phyloP scores from a whole-genome alignment of 805 yeast genomes.

The Metschnikowia kofuensis region DNA sequence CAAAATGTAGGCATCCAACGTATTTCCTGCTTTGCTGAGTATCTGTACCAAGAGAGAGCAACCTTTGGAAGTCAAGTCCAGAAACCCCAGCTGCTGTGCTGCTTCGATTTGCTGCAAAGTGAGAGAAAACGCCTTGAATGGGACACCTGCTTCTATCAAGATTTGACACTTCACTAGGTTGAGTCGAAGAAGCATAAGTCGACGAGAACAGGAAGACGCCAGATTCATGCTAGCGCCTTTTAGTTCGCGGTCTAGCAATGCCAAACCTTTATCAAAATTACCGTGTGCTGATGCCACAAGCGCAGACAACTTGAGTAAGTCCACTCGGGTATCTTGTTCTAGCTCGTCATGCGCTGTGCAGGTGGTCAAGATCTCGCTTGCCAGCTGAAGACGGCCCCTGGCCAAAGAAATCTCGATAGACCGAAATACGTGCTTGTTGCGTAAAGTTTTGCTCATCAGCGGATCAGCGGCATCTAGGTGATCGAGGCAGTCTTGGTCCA shows the following conservation, averaged over 20 bases:
- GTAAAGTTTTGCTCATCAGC: conserved; percentile 41
- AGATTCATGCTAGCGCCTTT: neutral
- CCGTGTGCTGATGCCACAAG: conserved; percentile 13
- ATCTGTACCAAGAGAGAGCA: conserved; percentile 44
- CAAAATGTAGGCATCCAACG: conserved; percentile 43
- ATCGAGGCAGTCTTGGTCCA: neutral
- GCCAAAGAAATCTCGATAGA: conserved; percentile 34
- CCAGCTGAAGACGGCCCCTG: conserved; percentile 35
- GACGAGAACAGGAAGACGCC: neutral
- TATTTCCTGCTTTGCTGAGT: conserved; percentile 39
- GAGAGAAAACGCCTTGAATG: conserved; percentile 49
- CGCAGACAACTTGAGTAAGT: conserved; percentile 7
- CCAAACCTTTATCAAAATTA: conserved; percentile 1
- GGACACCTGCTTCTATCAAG: conserved; percentile 40
- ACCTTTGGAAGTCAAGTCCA: conserved; percentile 45
- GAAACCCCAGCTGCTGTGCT: conserved; percentile 46
- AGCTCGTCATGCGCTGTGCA: conserved; percentile 22
- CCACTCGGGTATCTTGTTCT: conserved; percentile 7
- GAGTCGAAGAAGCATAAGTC: conserved; percentile 23
- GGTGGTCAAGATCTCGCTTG: conserved; percentile 32
- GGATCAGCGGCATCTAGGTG: conserved; percentile 17
- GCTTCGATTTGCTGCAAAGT: conserved; percentile 48
- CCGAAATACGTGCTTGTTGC: conserved; percentile 39
- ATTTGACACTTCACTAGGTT: conserved; percentile 47
- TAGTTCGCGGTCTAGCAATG: neutral